Evolutionary conservation across 225 moss, liverwort and hornwort genomes (phyloP).

Genomic region (Pleurozium schreberi): DNA sequence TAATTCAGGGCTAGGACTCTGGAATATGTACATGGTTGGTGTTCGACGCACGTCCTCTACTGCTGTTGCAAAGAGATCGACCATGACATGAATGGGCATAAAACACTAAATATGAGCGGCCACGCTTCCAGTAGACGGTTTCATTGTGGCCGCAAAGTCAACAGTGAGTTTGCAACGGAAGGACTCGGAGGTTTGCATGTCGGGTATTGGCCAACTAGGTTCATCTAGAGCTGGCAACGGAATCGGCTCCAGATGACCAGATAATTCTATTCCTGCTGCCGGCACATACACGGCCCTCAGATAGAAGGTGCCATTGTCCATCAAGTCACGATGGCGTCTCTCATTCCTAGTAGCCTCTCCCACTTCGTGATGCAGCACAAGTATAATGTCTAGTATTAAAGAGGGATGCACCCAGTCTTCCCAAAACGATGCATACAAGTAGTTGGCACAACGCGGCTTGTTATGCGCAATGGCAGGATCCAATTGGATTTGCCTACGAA

Average conservation of each 20-base stretch:
- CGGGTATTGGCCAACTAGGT: neutral
- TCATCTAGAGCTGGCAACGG: neutral
- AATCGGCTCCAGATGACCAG: neutral
- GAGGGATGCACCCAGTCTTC: neutral
- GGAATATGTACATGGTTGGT: neutral
- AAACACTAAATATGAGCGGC: neutral
- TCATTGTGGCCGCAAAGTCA: neutral
- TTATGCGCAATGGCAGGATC: neutral
- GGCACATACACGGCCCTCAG: fast-evolving
- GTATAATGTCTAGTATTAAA: neutral
- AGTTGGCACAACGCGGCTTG: neutral
- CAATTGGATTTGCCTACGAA: fast-evolving
- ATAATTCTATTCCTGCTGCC: neutral
- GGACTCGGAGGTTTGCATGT: neutral
- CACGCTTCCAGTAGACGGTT: fast-evolving
- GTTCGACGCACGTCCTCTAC: fast-evolving
- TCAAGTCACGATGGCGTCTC: neutral
- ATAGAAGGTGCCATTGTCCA: neutral
- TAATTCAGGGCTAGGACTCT: fast-evolving
- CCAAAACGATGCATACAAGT: neutral
- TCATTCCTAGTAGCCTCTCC: neutral
- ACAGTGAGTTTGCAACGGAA: neutral
- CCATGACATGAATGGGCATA: neutral
- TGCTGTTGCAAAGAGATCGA: neutral
- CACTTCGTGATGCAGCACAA: neutral